Evolutionary conservation across 768 basidiomycete genomes (phyloP), one percentile per base, ranked within the genome.

Genomic region (Hypsizygus marmoreus): DNA sequence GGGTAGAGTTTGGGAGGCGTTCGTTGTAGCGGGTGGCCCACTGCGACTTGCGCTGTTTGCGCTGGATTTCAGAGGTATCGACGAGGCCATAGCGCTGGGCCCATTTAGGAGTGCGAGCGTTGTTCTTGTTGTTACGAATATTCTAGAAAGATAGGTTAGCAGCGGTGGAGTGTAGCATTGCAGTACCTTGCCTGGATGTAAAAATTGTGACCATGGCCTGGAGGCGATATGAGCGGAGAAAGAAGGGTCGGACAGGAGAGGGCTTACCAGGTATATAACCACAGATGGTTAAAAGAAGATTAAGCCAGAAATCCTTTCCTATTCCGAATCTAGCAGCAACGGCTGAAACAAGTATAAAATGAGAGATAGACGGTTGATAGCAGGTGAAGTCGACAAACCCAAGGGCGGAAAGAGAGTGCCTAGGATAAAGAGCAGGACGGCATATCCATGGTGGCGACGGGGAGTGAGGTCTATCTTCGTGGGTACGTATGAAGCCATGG

Each of bases 41-140:
- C 54, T 91, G 87, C 34, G 85, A 90, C 62, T 86, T 88, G 49
- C 76, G 79, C 59, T 86, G 79, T 44, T 87, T 84, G 59, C 93
- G 87, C 55, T 80, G 76, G 61, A 89, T 84, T 55, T 86, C 83
- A 26, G 83, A 73, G 17, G 81, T 84, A 63, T 93, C 83, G 51
- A 97, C 82, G 34, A 97, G 87, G 29, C 95, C 95, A 64, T 91
- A 91, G 52, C 86, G 80, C 66, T 89, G 75, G 0, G 86, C 87
- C 95, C 95, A 97, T 67, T 97, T 95, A 14, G 95, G 95, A n/a
- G 95, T 97, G 33, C 95, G 84, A 11, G 78, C 75, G 62, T 89
- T 80, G 57, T 82, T 95, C 75, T 95, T 91, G 75, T 97, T 97
- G 71, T 97, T 97, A 45, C 95, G 77, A 54, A 97, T 84, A 67